Evolutionary conservation across 805 yeast species (phyloP), one percentile per base, ranked within the genome.

Genomic region (Peterozyma toletana): DNA sequence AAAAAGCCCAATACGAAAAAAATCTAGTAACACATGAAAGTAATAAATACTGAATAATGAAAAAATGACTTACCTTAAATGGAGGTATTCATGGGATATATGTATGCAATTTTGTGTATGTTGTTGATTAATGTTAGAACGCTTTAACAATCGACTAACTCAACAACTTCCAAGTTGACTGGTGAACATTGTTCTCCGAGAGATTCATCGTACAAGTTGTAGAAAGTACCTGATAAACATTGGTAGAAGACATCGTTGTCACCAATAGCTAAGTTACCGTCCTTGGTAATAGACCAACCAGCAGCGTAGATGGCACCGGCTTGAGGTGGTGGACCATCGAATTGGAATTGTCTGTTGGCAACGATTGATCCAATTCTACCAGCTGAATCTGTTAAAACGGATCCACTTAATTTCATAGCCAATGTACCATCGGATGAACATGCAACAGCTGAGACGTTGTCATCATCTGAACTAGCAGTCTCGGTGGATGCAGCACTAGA

Each of bases 261-360:
- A 59, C 80, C 80, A 52, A 75, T 60, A 37, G 77, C 78, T 53
- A 75, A 72, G 58, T 63, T 59, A 38, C 67, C 73, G 33, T 66
- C 72, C 37, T 59, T 55, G 41, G 70, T 60, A 48, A 71, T 62
- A 37, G 78, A 69, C 83, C 82, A 77, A 48, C 83, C 83, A 39
- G 73, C 76, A 50, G 85, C 82, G 55, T 72, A 76, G 54, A 79
- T 73, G 47, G 85, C 72, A 64, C 85, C 86, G 31, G 84, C 86
- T 71, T 83, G 91, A 57, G 90, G 89, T 67, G 86, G 83, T 46
- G 86, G 86, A 58, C 86, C 86, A 59, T 82, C 86, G 58, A 80
- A 80, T 67, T 80, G 87, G 75, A 81, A 79, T 70, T 83, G 91
- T 70, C 84, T 73, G 80, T 83, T 83, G 43, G 89, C 80, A 54